Percentiles rank a stretch among this genome's conserved stretches.
Evolutionary conservation across 1,284 basidiomycete species (phyloP).

Genomic region (Pseudozyma sp.): DNA sequence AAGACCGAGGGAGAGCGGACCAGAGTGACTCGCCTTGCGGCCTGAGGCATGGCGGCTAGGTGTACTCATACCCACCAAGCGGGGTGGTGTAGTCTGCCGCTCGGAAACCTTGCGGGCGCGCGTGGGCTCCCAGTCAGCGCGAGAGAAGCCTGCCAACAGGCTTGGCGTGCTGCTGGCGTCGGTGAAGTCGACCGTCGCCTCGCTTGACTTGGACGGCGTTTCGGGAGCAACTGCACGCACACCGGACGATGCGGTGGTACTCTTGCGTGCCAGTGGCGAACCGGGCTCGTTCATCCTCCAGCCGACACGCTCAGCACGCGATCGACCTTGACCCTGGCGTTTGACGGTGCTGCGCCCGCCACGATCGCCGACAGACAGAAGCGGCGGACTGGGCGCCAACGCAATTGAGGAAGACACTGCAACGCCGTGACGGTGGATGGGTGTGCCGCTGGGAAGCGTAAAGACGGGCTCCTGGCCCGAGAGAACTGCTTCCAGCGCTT

Average conservation of each 20-base stretch:
- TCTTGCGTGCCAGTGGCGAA: slow-evolving; percentile 62
- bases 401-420: slow-evolving; percentile 55
- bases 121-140: slow-evolving; percentile 45
- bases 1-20: slow-evolving; percentile 36
- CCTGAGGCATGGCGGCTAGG: slow-evolving; percentile 48
- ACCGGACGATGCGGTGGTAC: slow-evolving; percentile 44
- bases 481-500: slow-evolving; percentile 36
- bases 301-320: slow-evolving; percentile 53
- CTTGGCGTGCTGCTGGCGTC: slow-evolving; percentile 46
- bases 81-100: slow-evolving; percentile 38
- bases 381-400: slow-evolving; percentile 53
- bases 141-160: slow-evolving; percentile 47
- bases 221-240: slow-evolving; percentile 43
- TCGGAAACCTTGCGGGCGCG: slow-evolving; percentile 22
- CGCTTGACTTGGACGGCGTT: slow-evolving; percentile 36
- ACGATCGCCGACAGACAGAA: slow-evolving; percentile 41
- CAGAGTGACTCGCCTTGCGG: slow-evolving; percentile 39
- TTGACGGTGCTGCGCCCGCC: slow-evolving; percentile 45
- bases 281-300: slow-evolving; percentile 58
- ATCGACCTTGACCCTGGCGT: slow-evolving; percentile 50
- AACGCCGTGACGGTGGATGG: slow-evolving; percentile 46
- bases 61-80: slow-evolving; percentile 40
- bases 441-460: slow-evolving; percentile 45
- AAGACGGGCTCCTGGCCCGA: slow-evolving; percentile 49
- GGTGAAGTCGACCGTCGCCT: slow-evolving; percentile 40